Percentiles rank a stretch among this genome's conserved stretches.
Evolutionary conservation across 257 asterid species (phyloP).

Genomic region (Ligustrum vulgare): DNA sequence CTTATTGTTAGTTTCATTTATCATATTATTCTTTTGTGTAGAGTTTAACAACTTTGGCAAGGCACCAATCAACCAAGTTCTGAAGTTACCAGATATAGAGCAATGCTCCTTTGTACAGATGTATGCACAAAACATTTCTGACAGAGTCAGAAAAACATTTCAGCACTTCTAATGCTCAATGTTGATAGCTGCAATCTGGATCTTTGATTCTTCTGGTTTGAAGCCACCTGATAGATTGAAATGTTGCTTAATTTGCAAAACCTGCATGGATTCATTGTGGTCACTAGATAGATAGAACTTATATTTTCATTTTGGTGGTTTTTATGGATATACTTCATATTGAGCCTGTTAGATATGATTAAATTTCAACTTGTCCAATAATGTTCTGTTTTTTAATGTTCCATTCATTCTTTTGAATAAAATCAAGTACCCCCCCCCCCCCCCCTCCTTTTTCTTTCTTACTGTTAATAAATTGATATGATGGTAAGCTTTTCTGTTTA

Average conservation of each 20-base stretch:
- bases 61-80: constrained; percentile 74
- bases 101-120: constrained; percentile 70
- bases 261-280: constrained; percentile 89
- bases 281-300: constrained; percentile 61
- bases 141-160: constrained; percentile 56
- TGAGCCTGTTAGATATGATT: constrained; percentile 23
- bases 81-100: constrained; percentile 79
- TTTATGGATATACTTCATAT: constrained; percentile 36
- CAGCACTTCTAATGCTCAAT: constrained; percentile 71
- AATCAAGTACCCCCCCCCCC: constrained; percentile 2
- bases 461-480: neutral
- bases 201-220: constrained; percentile 72
- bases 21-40: constrained; percentile 19
- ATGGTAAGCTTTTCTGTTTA: constrained; percentile 10
- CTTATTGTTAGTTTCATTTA: constrained; percentile 25
- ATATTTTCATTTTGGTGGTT: constrained; percentile 37
- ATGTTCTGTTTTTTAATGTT: constrained; percentile 1
- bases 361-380: constrained; percentile 22
- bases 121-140: constrained; percentile 53
- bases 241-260: constrained; percentile 70
- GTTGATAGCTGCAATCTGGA: constrained; percentile 66
- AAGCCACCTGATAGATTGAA: constrained; percentile 62
- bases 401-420: constrained; percentile 3
- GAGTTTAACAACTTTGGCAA: constrained; percentile 46
- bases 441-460: neutral